phyloP scores from a whole-genome alignment of 2,329 filamentous ascomycete species.

The Hymenoscyphus repandus region DNA sequence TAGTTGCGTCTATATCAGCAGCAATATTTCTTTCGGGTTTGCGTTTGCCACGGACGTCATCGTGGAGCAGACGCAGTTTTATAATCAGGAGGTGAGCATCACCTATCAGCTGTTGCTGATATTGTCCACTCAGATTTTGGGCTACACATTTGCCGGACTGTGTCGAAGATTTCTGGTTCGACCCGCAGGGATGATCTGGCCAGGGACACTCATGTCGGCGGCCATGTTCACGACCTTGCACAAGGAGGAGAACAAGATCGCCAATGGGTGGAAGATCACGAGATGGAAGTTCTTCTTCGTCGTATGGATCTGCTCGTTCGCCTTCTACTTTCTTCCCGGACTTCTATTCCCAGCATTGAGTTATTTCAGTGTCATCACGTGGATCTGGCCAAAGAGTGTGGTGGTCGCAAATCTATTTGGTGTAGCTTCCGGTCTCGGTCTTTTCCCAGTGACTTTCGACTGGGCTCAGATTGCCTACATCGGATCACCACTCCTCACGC shows the following conservation, averaged over 20 bases:
- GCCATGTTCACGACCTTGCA: slow-evolving; percentile 87
- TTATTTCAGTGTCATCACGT: slow-evolving; percentile 85
- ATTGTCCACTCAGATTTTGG: slow-evolving; percentile 79
- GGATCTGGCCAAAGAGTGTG: slow-evolving; percentile 83
- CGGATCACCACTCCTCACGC: slow-evolving; percentile 75
- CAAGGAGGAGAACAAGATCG: slow-evolving; percentile 75
- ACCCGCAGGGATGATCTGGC: slow-evolving; percentile 89
- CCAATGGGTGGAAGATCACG: slow-evolving; percentile 77
- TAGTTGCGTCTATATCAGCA: slow-evolving; percentile 83
- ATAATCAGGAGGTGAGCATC: slow-evolving; percentile 73
- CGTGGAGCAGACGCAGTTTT: slow-evolving; percentile 85
- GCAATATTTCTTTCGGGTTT: slow-evolving; percentile 85
- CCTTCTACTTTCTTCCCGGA: slow-evolving; percentile 82
- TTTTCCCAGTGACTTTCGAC: slow-evolving; percentile 84
- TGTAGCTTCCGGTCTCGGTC: slow-evolving; percentile 74
- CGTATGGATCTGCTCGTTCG: slow-evolving; percentile 64
- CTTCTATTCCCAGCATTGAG: slow-evolving; percentile 78
- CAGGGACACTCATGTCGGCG: slow-evolving; percentile 79
- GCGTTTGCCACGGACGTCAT: slow-evolving; percentile 88
- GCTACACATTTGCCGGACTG: slow-evolving; percentile 80
- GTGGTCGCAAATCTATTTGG: slow-evolving; percentile 83
- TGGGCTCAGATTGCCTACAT: slow-evolving; percentile 86
- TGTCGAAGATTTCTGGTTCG: slow-evolving; percentile 76
- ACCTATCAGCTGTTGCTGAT: slow-evolving; percentile 77
- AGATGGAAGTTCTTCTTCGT: slow-evolving; percentile 79